A percentile compares a stretch with the other conserved stretches of the same genome.
Evolutionary conservation across 129 eudicot genomes (phyloP).

Genomic region (Arctium minus): DNA sequence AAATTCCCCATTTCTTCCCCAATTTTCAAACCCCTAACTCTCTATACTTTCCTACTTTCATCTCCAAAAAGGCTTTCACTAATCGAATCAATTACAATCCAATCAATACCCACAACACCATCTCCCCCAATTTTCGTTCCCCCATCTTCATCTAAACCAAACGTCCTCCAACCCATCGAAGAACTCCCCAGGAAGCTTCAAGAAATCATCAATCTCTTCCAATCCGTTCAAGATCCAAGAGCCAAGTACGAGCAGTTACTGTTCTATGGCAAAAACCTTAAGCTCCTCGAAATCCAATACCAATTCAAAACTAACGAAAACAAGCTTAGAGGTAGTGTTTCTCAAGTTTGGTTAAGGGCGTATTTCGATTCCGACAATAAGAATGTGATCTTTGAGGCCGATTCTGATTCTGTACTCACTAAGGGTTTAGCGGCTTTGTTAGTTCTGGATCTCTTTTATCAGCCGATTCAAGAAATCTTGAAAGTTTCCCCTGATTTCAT

Average conservation of each 20-base stretch:
- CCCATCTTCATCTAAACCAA: slow-evolving; percentile 26
- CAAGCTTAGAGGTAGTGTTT: slow-evolving; percentile 88
- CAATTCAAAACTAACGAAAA: slow-evolving; percentile 54
- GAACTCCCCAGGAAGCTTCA: slow-evolving; percentile 82
- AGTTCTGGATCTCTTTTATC: slow-evolving; percentile 75
- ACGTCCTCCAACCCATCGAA: slow-evolving; percentile 42
- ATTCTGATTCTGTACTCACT: slow-evolving; percentile 76
- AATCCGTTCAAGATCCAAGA: slow-evolving; percentile 60
- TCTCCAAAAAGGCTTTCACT: slow-evolving; percentile 10
- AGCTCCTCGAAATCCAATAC: slow-evolving; percentile 47
- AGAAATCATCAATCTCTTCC: slow-evolving; percentile 69
- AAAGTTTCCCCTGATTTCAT: slow-evolving; percentile 73
- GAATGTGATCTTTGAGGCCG: slow-evolving; percentile 71
- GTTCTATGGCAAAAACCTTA: slow-evolving; percentile 58
- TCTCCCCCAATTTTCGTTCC: slow-evolving; percentile 27
- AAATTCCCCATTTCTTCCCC: slow-evolving; percentile 18
- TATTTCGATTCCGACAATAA: slow-evolving; percentile 37
- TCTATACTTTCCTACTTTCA: slow-evolving; percentile 9
- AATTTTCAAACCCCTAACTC: slow-evolving; percentile 32
- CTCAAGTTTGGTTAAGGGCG: slow-evolving; percentile 91
- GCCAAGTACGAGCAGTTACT: slow-evolving; percentile 81
- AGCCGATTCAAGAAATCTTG: slow-evolving; percentile 50
- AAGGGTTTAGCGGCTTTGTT: slow-evolving; percentile 84
- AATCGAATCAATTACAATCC: slow-evolving; percentile 44
- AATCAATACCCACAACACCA: slow-evolving; percentile 44